phyloP scores from a whole-genome alignment of 495 filamentous ascomycete genomes.

The Extremus antarcticus region DNA sequence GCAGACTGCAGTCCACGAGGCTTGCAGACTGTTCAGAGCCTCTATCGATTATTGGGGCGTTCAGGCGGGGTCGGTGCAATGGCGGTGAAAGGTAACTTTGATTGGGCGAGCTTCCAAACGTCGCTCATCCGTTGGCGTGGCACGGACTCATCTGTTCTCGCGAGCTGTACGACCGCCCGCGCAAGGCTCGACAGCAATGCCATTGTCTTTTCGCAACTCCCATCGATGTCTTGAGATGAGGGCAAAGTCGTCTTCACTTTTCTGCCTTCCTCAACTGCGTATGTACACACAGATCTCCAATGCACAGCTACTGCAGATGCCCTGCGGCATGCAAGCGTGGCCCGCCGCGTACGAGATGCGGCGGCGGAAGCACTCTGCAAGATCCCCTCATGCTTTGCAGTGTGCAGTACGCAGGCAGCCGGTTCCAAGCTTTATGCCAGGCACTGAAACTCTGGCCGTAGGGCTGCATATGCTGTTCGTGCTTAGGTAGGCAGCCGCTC shows the following conservation, averaged over 20 bases:
- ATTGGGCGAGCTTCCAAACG: not conserved
- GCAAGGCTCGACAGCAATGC: not conserved
- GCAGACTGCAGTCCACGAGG: not conserved
- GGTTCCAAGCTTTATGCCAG: not conserved
- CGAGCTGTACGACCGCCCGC: too few species aligned
- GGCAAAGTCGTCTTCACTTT: too few species aligned
- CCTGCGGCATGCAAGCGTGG: not conserved
- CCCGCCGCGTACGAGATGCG: not conserved
- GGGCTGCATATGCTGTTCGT: not conserved
- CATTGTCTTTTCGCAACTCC: not conserved
- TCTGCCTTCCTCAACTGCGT: not conserved
- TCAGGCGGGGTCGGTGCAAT: not conserved
- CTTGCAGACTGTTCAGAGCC: not conserved
- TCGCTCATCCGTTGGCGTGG: not conserved
- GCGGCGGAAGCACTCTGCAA: not conserved
- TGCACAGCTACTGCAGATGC: not conserved
- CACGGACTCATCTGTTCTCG: not conserved
- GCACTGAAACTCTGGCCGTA: not conserved
- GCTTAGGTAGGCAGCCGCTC: not conserved
- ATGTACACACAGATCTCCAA: not conserved
- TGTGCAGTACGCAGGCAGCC: not conserved
- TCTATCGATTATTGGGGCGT: not conserved
- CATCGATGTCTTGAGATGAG: not conserved
- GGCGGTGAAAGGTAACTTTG: not conserved
- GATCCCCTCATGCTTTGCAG: not conserved